Base-by-base conservation (phyloP, 495 filamentous ascomycete species). In the Podospora bellae-mahoneyi region DNA sequence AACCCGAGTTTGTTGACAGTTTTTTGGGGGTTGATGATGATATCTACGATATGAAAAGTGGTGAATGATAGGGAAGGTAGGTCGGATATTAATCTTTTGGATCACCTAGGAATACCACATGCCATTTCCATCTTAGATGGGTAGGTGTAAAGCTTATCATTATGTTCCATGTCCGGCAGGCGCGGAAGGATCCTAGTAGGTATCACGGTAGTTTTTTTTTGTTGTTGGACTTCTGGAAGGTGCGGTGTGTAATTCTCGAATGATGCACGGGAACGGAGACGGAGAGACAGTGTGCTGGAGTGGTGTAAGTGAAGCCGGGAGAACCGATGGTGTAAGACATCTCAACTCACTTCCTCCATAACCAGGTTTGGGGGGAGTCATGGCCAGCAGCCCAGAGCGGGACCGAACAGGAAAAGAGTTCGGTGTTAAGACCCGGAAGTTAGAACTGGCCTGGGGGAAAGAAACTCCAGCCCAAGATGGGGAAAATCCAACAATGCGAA, bases 371-470 rank as follows among this genome's bases (percentile, higher is more conserved):
- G 15, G 34, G 34, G 15, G 39, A 48, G 30, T 32, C 30, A 32
- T 7, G 23, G 23, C 23, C 23, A 23, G 23, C 23, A 23, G 1
- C 30, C 4, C 30, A 48, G 39, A 48, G 13, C 39, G 39, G 39
- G 39, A 48, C 39, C 39, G 39, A 48, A 48, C 9, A 48, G 39
- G 39, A 48, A 10, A 10, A 16, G 39, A 13, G 5, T 48, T 48
- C 9, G 39, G 39, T 48, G 59, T 16, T 30, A 61, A 61, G 59
- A 28, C 20, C 26, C 23, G 16, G 30, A 61, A 61, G 59, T 61
- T 26, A 18, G 59, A 32, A 26, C 30, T 4, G 5, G 16, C 23
- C 26, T 2, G 5, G 27, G 39, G 28, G 32, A 66, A 16, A 18
- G 10, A 26, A 23, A 27, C n/a, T 61, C 13, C 13, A 5, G 30